Percentiles rank a stretch among this genome's conserved stretches.
These are phyloP conservation scores for Jaminaea rosea DNA, from an alignment of 1,284 basidiomycete species.

Conservation along the genomic window DNA sequence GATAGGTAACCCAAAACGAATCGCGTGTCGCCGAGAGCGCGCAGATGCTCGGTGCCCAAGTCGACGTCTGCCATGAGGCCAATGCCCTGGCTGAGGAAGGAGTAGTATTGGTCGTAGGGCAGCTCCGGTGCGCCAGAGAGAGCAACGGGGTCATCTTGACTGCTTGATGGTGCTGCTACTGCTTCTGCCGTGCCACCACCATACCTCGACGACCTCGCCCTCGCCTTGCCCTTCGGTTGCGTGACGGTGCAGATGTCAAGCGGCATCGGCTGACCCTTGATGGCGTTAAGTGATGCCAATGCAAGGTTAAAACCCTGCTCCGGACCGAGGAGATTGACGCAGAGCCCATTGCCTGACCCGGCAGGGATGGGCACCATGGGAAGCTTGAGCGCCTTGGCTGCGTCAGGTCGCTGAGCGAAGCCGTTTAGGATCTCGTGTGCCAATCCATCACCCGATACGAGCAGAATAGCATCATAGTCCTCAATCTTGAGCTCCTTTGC, in stretches of 20 bases:
- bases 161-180: neutral
- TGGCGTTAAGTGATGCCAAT: constrained; percentile 67
- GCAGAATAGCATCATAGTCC: constrained; percentile 60
- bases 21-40: constrained; percentile 87
- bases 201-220: neutral
- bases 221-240: constrained; percentile 54
- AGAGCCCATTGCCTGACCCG: constrained; percentile 74
- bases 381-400: constrained; percentile 60
- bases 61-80: constrained; percentile 82
- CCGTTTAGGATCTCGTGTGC: constrained; percentile 90
- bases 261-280: constrained; percentile 70
- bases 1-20: constrained; percentile 75
- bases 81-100: constrained; percentile 77
- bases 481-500: constrained; percentile 57
- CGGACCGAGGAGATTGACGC: constrained; percentile 58
- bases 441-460: constrained; percentile 81
- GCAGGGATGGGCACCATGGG: constrained; percentile 80
- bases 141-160: constrained; percentile 12
- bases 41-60: constrained; percentile 67
- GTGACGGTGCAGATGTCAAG: constrained; percentile 73
- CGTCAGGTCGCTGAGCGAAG: constrained; percentile 64
- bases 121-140: constrained; percentile 17
- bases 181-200: neutral
- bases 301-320: constrained; percentile 38
- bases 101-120: constrained; percentile 54